Conservation (phyloP, 306 rosid genomes). For the Quercus berberidifolia region DNA sequence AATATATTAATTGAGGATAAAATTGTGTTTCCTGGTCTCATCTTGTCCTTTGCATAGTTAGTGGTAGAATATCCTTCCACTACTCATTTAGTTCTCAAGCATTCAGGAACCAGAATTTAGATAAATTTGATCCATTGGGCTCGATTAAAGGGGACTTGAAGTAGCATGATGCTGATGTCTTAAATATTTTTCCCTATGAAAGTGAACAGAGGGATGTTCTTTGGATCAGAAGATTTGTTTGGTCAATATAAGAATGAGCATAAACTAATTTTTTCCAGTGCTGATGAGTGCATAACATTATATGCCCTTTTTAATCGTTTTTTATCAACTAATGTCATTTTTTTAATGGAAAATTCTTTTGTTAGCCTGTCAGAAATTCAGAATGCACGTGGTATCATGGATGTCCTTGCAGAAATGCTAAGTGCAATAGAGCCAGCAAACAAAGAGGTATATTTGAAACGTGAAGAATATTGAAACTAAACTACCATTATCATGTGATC, state of each 20-base stretch:
- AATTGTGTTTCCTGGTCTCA: background rate
- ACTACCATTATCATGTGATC: background rate
- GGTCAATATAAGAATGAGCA: background rate
- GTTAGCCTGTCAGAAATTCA: slow-evolving; percentile 87
- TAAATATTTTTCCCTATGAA: background rate
- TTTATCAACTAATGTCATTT: background rate
- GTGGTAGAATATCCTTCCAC: background rate
- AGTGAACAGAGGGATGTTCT: background rate
- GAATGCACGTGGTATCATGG: slow-evolving; percentile 96
- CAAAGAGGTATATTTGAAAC: slow-evolving; percentile 57
- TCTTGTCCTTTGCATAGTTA: background rate
- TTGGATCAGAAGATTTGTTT: background rate
- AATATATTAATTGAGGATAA: background rate
- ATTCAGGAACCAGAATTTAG: background rate
- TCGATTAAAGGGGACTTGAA: background rate
- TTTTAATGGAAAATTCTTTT: slow-evolving; percentile 28
- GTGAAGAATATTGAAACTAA: slow-evolving; percentile 13
- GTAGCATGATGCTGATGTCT: background rate
- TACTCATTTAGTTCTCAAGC: background rate
- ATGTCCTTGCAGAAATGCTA: slow-evolving; percentile 92
- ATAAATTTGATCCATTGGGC: background rate
- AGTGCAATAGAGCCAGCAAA: slow-evolving; percentile 80
- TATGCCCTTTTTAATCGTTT: background rate
- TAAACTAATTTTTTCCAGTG: background rate
- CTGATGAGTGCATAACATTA: background rate